Evolutionary conservation across 148 eudicot species (phyloP), one percentile per base, ranked within the genome.

Genomic region (Persicaria tinctoria): DNA sequence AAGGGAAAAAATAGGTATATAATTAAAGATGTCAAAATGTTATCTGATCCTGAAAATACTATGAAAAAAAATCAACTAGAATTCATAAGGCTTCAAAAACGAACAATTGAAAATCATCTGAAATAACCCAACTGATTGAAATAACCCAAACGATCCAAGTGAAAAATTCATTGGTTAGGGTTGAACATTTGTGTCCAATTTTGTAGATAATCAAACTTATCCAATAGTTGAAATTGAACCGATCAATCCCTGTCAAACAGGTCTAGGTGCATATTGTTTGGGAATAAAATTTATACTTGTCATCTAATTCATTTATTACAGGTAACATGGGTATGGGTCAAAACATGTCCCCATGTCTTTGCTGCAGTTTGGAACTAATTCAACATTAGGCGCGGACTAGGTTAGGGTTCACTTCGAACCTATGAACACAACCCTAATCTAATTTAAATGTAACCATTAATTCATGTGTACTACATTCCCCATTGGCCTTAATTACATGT

Each of bases 271-370:
- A 60, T 14, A 53, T 13, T 57, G 20, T 18, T 11, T 57, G 63
- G 63, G 63, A 57, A 7, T 12, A 12, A 23, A 57, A 17, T 17
- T 18, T 18, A 57, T 3, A 57, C 9, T 57, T 17, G 32, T 57
- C 32, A 38, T 63, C 12, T 32, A 6, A 63, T 32, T 9, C 68
- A 63, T 63, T 27, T 4, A 27, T 6, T n/a, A 63, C 4, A 32
- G 13, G 70, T 66, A 66, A 66, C 47, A 44, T 66, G 47, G 70
- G 70, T 0, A 66, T 66, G 70, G 47, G 47, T 14, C 70, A 66
- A 63, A 64, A 66, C 48, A 1, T 66, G 70, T 66, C 70, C n/a
- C 47, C 68, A 60, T 60, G 68, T 60, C 44, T 27, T 5, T 55
- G 59, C 18, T 53, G 16, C 56, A 53, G 56, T 53, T 13, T 12